These are phyloP conservation scores for Paxillus rubicundulus DNA, from an alignment of 768 basidiomycete species.

Conservation along the genomic window DNA sequence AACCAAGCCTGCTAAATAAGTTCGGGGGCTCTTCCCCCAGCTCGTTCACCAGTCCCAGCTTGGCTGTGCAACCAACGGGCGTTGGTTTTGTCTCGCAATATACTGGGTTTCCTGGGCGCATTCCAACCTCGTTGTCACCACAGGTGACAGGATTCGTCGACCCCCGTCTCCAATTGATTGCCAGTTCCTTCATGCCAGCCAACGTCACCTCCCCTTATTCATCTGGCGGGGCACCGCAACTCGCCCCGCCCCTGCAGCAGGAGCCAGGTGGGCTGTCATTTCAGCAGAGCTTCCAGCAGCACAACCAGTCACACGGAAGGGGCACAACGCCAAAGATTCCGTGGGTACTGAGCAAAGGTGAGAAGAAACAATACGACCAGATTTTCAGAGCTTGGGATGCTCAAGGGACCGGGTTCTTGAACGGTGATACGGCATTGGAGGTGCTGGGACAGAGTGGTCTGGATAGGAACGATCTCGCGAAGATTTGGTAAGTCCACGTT, in stretches of 20 bases:
- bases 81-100: constrained; percentile 26
- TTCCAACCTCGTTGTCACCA: constrained; percentile 51
- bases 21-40: constrained; percentile 32
- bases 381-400: constrained; percentile 98
- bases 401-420: constrained; percentile 78
- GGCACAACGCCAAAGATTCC: constrained; percentile 66
- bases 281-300: constrained; percentile 85
- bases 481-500: constrained; percentile 74
- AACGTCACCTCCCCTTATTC: constrained; percentile 59
- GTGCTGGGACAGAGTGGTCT: constrained; percentile 95
- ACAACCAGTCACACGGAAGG: constrained; percentile 73
- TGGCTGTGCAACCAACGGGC: constrained; percentile 23
- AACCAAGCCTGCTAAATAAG: constrained; percentile 52
- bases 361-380: constrained; percentile 95
- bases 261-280: constrained; percentile 54
- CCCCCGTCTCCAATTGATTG: constrained; percentile 85
- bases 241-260: constrained; percentile 54
- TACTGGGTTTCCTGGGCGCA: constrained; percentile 49
- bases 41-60: constrained; percentile 10
- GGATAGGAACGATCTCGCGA: constrained; percentile 83
- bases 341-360: constrained; percentile 83
- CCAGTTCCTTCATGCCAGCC: constrained; percentile 86
- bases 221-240: constrained; percentile 60
- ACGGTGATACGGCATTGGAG: constrained; percentile 78
- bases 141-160: constrained; percentile 82